Base-by-base conservation (phyloP, 208 protist genomes). In the Trypanosoma melophagium region DNA sequence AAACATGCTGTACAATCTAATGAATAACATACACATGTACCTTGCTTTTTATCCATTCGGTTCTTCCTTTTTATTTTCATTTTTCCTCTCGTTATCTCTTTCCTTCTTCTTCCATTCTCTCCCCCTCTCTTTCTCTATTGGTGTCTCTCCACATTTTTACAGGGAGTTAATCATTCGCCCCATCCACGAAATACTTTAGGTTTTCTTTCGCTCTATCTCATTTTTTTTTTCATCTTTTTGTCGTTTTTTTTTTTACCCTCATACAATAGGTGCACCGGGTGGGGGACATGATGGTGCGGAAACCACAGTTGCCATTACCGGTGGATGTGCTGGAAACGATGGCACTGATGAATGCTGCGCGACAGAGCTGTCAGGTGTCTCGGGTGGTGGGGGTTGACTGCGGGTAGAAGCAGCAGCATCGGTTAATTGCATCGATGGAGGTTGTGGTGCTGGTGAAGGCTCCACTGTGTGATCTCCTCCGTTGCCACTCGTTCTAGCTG, bases 371-470 rank as follows among this genome's bases (percentile, higher is more conserved):
- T 69, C 64, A 21, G 52, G 42, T 9, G 35, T 58, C 35, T 19
- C 44, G 7, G 28, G 57, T 31, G 57, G 57, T 25, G 66, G 66
- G 3, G 66, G 45, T 12, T 50, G 54, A 40, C 66, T 71, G n/a
- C 66, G 66, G 41, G 44, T 22, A 7, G 14, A 14, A 22, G 7
- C 21, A 25, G 47, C 45, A 16, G 14, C 28, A 22, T 7, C 21
- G 16, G 47, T 25, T 3, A 35, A 38, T 10, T 22, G 12, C 31
- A 35, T 16, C 45, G 62, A 55, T 25, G 14, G 9, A 5, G 49
- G 22, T 1, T 58, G 47, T 16, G 66, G 66, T 1, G 66, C 56
- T 8, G 66, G 66, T 17, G 66, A 71, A 7, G 66, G 56, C 66
- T 71, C 66, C 47, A 61, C 47, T 25, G 45, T 41, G 14, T 31